These are phyloP conservation scores for Gracilaria caudata DNA, from an alignment of 23 red algal species.

Conservation along the genomic window DNA sequence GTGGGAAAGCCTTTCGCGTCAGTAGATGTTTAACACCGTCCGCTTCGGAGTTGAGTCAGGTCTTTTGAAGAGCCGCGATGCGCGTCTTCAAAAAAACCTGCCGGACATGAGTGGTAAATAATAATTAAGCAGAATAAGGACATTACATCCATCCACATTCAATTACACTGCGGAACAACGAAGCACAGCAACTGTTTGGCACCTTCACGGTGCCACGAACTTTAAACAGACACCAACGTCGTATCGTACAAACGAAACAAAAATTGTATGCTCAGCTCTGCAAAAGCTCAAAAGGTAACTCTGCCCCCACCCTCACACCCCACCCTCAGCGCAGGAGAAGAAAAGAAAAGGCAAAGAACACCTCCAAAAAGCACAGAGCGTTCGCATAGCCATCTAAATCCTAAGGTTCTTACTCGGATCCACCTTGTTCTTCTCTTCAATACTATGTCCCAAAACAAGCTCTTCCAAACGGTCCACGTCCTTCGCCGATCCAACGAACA, in stretches of 20 bases:
- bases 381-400: constrained; percentile 18
- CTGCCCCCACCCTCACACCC: too few species aligned
- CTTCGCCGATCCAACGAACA: constrained; percentile 80
- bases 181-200: too few species aligned
- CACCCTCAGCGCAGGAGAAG: neutral
- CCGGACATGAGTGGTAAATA: too few species aligned
- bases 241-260: constrained; percentile 19
- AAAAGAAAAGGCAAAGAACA: neutral
- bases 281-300: neutral
- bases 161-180: too few species aligned
- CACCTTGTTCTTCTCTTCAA: constrained; percentile 81
- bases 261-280: neutral
- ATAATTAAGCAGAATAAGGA: too few species aligned
- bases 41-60: too few species aligned
- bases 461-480: constrained; percentile 94
- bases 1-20: neutral
- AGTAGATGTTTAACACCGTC: neutral
- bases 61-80: too few species aligned
- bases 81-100: too few species aligned
- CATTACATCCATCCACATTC: too few species aligned
- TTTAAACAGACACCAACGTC: too few species aligned
- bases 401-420: constrained; percentile 63
- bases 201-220: too few species aligned
- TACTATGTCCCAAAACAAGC: constrained; percentile 58
- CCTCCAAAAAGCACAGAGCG: neutral